Evolutionary conservation across 805 yeast species (phyloP).

Genomic region (Kodamaea kakaduensis): DNA sequence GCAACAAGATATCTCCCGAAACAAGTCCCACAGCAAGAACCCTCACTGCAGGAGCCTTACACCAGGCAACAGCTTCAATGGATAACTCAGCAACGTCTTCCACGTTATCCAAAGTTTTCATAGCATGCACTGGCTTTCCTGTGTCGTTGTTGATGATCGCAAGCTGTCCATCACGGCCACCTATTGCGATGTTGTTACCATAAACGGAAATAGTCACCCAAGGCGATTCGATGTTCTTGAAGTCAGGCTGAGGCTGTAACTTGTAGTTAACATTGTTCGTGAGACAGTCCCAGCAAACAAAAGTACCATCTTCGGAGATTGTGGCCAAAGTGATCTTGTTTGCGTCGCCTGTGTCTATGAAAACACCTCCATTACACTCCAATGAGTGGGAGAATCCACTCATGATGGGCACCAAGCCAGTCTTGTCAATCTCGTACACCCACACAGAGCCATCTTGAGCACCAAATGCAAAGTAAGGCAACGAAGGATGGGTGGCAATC

Average conservation of each 20-base stretch:
- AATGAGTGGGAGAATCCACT: slow-evolving; percentile 75
- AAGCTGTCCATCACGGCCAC: slow-evolving; percentile 84
- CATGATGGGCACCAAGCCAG: slow-evolving; percentile 60
- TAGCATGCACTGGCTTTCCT: slow-evolving; percentile 64
- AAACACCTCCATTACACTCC: slow-evolving; percentile 78
- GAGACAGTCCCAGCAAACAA: slow-evolving; percentile 87
- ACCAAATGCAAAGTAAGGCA: slow-evolving; percentile 85
- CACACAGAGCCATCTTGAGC: slow-evolving; percentile 91
- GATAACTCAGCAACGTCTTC: slow-evolving; percentile 43
- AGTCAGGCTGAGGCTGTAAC: slow-evolving; percentile 53
- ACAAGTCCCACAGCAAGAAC: slow-evolving; percentile 83
- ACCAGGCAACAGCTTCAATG: slow-evolving; percentile 71
- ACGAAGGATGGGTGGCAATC: slow-evolving; percentile 75
- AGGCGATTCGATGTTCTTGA: slow-evolving; percentile 75
- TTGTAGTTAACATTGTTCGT: slow-evolving; percentile 68
- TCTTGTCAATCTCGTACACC: slow-evolving; percentile 73
- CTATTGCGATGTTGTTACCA: slow-evolving; percentile 62
- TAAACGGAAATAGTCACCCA: slow-evolving; percentile 76
- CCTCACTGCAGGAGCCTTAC: slow-evolving; percentile 48
- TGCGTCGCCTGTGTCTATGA: slow-evolving; percentile 52
- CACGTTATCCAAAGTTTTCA: slow-evolving; percentile 59
- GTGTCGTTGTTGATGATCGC: slow-evolving; percentile 71
- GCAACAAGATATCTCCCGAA: slow-evolving; percentile 77
- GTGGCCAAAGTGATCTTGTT: slow-evolving; percentile 66
- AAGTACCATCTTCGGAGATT: slow-evolving; percentile 77